Evolutionary conservation across 371 early-diverging fungal species (phyloP).

Genomic region (Mucor velutinosus): DNA sequence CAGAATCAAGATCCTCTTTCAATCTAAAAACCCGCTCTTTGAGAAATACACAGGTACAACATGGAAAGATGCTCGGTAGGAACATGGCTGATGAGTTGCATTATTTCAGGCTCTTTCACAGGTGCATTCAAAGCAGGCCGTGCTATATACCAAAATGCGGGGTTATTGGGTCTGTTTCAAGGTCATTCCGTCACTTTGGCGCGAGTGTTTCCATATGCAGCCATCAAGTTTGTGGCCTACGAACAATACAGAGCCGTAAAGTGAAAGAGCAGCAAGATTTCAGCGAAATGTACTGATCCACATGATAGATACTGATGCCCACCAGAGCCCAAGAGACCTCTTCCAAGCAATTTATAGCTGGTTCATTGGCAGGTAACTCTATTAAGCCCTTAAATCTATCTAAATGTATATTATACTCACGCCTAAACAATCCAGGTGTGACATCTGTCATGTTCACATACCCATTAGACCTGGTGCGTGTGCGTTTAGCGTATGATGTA

Average conservation of each 20-base stretch:
- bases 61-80: not conserved
- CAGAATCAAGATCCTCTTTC: constrained; percentile 97
- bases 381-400: not conserved
- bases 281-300: not conserved
- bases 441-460: constrained; percentile 92
- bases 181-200: constrained; percentile 94
- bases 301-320: constrained; percentile 68
- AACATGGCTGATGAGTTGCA: not conserved
- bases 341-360: constrained; percentile 68
- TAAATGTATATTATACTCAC: not conserved
- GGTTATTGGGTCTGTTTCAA: constrained; percentile 86
- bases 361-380: constrained; percentile 74
- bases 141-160: constrained; percentile 73
- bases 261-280: not conserved
- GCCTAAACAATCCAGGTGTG: constrained; percentile 58
- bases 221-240: constrained; percentile 94
- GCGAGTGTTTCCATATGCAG: constrained; percentile 95
- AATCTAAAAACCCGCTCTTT: constrained; percentile 87
- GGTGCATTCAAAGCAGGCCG: constrained; percentile 84
- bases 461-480: constrained; percentile 92
- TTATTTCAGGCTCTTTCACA: constrained; percentile 70
- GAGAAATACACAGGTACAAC: constrained; percentile 80
- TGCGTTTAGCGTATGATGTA: constrained; percentile 90
- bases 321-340: constrained; percentile 62
- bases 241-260: constrained; percentile 83